These are phyloP conservation scores for Aspergillus persii DNA, from an alignment of 2,329 filamentous ascomycete species.

Conservation along the genomic window DNA sequence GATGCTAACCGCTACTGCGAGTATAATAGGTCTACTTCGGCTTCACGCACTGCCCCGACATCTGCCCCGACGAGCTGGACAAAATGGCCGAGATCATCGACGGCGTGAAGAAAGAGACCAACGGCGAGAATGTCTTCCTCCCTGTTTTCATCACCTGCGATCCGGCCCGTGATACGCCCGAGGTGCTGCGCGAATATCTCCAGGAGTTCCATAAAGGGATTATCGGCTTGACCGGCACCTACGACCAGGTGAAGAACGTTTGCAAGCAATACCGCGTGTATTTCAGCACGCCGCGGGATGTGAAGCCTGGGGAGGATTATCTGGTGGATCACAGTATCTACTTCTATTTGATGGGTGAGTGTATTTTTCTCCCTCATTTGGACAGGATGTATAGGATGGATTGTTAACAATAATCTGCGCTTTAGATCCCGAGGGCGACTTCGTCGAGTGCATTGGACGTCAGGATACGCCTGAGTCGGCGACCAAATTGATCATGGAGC, in stretches of 20 bases:
- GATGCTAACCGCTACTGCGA: neutral
- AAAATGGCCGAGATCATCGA: conserved; percentile 99
- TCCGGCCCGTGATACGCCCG: conserved; percentile 82
- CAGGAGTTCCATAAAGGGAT: conserved; percentile 85
- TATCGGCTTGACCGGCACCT: conserved; percentile 86
- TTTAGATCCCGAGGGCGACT: conserved; percentile 88
- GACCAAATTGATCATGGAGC: conserved; percentile 77
- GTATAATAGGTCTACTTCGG: conserved; percentile 82
- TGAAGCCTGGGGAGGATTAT: conserved; percentile 93
- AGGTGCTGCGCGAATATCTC: conserved; percentile 80
- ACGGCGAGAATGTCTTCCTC: conserved; percentile 52
- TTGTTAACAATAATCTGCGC: conserved; percentile 4
- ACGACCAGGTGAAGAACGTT: conserved; percentile 87
- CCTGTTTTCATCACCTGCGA: conserved; percentile 96
- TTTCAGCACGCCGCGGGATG: conserved; percentile 85
- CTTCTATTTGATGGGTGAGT: conserved; percentile 90
- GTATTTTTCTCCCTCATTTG: neutral
- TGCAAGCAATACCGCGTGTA: conserved; percentile 98
- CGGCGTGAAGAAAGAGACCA: conserved; percentile 47
- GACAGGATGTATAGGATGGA: neutral
- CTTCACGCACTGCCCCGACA: conserved; percentile 97
- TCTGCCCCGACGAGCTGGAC: conserved; percentile 97
- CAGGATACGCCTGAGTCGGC: conserved; percentile 90
- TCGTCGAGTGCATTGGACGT: conserved; percentile 92
- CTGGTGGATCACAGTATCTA: conserved; percentile 98